Percentiles rank a stretch among this genome's conserved stretches.
These are phyloP conservation scores for Linanthus parryae DNA, from an alignment of 148 eudicot genomes.

Conservation along the genomic window DNA sequence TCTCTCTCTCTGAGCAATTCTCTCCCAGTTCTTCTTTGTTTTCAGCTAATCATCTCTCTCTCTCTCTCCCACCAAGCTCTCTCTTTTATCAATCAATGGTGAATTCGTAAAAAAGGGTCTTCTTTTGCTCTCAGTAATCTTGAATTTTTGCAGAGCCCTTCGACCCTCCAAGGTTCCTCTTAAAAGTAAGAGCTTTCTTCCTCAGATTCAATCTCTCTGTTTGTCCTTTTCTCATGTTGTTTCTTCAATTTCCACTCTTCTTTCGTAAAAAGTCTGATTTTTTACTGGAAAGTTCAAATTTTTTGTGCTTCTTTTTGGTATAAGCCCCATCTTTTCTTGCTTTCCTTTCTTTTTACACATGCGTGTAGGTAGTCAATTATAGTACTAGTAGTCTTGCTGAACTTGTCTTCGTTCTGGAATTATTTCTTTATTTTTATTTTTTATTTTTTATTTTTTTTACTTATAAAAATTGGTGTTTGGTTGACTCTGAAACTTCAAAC, in stretches of 20 bases:
- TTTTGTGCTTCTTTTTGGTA: slow-evolving; percentile 3
- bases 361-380: no score
- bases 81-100: not conserved
- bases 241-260: not conserved
- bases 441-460: no score
- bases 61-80: not conserved
- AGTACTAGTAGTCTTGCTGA: not conserved
- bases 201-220: slow-evolving; percentile 6
- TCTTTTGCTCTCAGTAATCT: no score
- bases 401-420: not conserved
- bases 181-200: slow-evolving; percentile 6
- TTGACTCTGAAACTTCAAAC: slow-evolving; percentile 10
- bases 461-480: not conserved
- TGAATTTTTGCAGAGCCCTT: no score
- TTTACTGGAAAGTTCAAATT: not conserved
- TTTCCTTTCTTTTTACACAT: not conserved
- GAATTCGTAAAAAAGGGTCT: not conserved
- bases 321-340: not conserved
- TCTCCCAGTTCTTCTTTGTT: not conserved
- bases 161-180: no score
- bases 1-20: not conserved
- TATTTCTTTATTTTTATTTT: no score
- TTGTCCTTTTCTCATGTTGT: slow-evolving; percentile 5
- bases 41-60: slow-evolving; percentile 1
- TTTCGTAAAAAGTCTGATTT: slow-evolving; percentile 7